Percentiles rank a stretch among this genome's conserved stretches.
Conservation (phyloP, 495 filamentous ascomycete species). For the Penicillium paxilli region DNA sequence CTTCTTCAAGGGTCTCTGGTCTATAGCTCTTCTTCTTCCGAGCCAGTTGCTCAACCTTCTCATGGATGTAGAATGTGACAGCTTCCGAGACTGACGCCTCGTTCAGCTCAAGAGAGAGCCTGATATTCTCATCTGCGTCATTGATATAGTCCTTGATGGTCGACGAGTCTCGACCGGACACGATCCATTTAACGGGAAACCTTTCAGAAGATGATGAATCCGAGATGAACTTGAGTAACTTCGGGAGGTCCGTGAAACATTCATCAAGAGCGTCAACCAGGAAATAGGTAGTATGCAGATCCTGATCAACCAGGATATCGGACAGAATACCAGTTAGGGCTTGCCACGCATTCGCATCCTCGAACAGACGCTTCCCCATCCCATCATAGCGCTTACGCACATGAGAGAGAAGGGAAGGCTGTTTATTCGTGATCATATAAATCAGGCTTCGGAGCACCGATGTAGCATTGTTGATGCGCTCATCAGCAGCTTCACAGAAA, state of each 20-base stretch:
- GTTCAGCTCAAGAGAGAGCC: conserved; percentile 27
- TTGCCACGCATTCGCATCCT: conserved; percentile 21
- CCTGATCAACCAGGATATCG: conserved; percentile 12
- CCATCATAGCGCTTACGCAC: conserved; percentile 20
- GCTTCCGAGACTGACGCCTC: conserved; percentile 11
- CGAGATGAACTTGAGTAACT: conserved; percentile 36
- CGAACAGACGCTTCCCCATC: conserved; percentile 19
- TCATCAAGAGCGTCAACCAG: conserved; percentile 55
- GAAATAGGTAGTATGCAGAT: conserved; percentile 28
- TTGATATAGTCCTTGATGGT: conserved; percentile 16
- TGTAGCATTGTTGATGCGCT: conserved; percentile 36
- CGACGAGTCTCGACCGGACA: conserved; percentile 28
- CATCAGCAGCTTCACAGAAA: conserved; percentile 46
- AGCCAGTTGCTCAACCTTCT: conserved; percentile 26
- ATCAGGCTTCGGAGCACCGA: conserved; percentile 43
- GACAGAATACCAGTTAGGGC: not conserved
- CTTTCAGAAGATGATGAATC: not conserved
- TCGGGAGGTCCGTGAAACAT: conserved; percentile 27
- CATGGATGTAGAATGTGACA: conserved; percentile 30
- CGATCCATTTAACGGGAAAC: conserved; percentile 31
- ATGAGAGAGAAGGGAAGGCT: conserved; percentile 32
- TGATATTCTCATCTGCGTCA: not conserved
- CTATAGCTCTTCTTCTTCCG: conserved; percentile 1
- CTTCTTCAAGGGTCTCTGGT: not conserved
- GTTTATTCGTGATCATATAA: conserved; percentile 31